Evolutionary conservation across 2,329 filamentous ascomycete genomes (phyloP).

Genomic region (Pseudopyricularia cyperi): DNA sequence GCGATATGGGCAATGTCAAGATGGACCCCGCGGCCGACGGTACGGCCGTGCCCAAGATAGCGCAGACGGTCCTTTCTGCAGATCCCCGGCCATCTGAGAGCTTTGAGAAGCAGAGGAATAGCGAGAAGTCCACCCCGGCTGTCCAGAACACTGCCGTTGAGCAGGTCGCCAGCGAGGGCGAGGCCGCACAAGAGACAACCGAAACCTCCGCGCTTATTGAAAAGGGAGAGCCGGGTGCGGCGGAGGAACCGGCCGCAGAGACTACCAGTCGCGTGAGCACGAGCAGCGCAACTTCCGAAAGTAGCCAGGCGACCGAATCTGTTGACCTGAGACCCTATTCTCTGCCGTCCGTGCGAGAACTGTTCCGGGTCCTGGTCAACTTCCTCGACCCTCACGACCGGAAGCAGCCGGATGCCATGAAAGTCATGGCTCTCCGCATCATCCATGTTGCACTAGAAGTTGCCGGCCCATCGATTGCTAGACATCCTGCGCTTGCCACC

Average conservation of each 20-base stretch:
- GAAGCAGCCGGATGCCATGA: conserved; percentile 86
- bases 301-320: conserved; percentile 23
- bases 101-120: conserved; percentile 22
- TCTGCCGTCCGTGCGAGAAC: conserved; percentile 81
- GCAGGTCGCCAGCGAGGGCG: background rate
- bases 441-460: conserved; percentile 96
- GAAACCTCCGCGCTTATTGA: background rate
- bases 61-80: conserved; percentile 5
- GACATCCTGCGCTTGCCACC: conserved; percentile 74
- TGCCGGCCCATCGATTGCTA: conserved; percentile 85
- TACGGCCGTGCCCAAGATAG: conserved; percentile 14
- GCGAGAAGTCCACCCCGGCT: conserved; percentile 10
- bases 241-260: conserved; percentile 5
- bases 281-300: conserved; percentile 9
- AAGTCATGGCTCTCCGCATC: conserved; percentile 93
- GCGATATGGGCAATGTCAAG: conserved; percentile 62
- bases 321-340: conserved; percentile 75
- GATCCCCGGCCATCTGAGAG: conserved; percentile 24
- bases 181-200: conserved; percentile 5
- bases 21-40: conserved; percentile 70
- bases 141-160: background rate
- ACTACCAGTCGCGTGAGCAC: conserved; percentile 5
- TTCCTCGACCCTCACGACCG: conserved; percentile 86
- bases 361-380: conserved; percentile 88
- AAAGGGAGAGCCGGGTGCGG: background rate